A percentile compares a stretch with the other conserved stretches of the same genome.
These are phyloP conservation scores for Asparagopsis taxiformis DNA, from an alignment of 31 red algal species.

Conservation along the genomic window DNA sequence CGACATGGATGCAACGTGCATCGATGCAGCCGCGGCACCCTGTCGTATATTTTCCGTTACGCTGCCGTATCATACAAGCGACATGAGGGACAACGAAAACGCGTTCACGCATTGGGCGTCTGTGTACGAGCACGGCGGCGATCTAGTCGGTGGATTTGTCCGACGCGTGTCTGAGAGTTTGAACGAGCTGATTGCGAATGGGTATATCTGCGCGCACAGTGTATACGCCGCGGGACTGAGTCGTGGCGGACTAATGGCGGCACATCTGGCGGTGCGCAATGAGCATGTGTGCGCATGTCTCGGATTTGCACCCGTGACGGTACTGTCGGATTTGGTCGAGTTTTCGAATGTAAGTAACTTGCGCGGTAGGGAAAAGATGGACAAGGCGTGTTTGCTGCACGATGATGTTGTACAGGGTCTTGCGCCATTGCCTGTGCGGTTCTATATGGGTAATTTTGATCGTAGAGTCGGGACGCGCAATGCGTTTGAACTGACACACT, in stretches of 20 bases:
- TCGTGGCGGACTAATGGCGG: slow-evolving; percentile 65
- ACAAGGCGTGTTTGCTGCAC: slow-evolving; percentile 20
- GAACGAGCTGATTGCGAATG: slow-evolving; percentile 23
- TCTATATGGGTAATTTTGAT: slow-evolving; percentile 78
- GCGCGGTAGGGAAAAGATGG: slow-evolving; percentile 16
- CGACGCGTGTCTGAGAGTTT: slow-evolving; percentile 21
- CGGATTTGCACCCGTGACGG: slow-evolving; percentile 65
- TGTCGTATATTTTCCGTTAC: slow-evolving; percentile 60
- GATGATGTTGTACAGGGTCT: slow-evolving; percentile 31
- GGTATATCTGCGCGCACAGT: slow-evolving; percentile 2
- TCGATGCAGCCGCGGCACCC: background rate
- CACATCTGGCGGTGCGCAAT: slow-evolving; percentile 24
- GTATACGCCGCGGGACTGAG: slow-evolving; percentile 58
- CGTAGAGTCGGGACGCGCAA: slow-evolving; percentile 53
- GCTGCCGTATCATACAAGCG: slow-evolving; percentile 49
- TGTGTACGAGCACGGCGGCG: slow-evolving; percentile 42
- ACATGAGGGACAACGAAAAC: slow-evolving; percentile 39
- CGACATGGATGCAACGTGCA: background rate
- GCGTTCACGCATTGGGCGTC: slow-evolving; percentile 57
- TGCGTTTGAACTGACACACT: slow-evolving; percentile 57
- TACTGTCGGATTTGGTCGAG: slow-evolving; percentile 41
- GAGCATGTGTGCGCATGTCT: slow-evolving; percentile 26
- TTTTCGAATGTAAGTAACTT: slow-evolving; percentile 15
- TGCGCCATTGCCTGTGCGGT: slow-evolving; percentile 27
- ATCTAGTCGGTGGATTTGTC: slow-evolving; percentile 50